Conservation (phyloP, 495 filamentous ascomycete genomes). For the Pseudomonodictys pantanalensis region DNA sequence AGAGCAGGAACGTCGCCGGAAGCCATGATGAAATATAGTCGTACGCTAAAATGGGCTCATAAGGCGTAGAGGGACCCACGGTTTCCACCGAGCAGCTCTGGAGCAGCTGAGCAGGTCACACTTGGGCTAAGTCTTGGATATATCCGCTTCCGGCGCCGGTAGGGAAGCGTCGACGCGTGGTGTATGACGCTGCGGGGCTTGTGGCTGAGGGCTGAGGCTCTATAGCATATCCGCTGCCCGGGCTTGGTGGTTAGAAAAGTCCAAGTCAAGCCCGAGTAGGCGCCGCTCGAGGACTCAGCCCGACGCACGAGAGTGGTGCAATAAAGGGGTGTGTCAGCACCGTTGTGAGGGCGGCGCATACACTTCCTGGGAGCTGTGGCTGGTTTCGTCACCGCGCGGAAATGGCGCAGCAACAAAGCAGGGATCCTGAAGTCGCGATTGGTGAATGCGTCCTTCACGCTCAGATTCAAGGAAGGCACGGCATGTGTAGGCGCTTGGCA, state of each 20-base stretch:
- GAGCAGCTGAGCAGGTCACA: not conserved
- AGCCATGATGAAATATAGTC: slow-evolving; percentile 17
- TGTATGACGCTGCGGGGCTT: not conserved
- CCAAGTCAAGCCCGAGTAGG: not conserved
- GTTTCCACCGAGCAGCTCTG: no score
- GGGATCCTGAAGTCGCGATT: no score
- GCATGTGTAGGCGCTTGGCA: no score
- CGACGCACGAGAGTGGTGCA: not conserved
- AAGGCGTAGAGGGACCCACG: no score
- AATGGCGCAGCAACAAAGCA: no score
- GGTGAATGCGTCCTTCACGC: no score
- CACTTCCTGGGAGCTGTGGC: no score
- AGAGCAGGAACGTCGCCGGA: slow-evolving; percentile 16
- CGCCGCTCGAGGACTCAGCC: not conserved
- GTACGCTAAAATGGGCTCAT: not conserved
- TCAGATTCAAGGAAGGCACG: no score
- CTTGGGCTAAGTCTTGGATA: not conserved
- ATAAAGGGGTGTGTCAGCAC: not conserved
- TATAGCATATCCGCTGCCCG: not conserved
- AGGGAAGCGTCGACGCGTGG: not conserved
- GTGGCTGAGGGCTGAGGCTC: not conserved
- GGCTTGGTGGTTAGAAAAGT: not conserved
- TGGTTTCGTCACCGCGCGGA: no score
- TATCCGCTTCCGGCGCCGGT: no score
- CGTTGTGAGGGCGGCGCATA: no score